Evolutionary conservation across 1,284 basidiomycete species (phyloP), one percentile per base, ranked within the genome.

Genomic region (Boletellus deceptivus): DNA sequence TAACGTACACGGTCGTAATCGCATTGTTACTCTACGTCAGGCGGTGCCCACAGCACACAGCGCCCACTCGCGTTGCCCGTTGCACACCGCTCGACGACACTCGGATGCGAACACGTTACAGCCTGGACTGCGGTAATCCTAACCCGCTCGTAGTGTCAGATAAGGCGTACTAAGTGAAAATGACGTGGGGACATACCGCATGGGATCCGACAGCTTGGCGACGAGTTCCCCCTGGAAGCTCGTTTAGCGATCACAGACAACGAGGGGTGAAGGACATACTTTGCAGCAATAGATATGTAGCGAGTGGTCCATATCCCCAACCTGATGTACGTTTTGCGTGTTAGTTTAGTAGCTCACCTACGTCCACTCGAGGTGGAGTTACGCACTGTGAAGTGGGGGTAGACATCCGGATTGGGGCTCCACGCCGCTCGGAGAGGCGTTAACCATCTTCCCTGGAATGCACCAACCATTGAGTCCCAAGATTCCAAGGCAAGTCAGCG

Each of bases 71-170:
- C 89, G 59, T 89, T 91, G 34, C 88, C 89, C 48, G 79, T 89
- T 2, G 76, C 88, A 27, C 77, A 84, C 20, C 89, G 76, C 59
- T 88, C 87, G 4, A 86, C 74, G 20, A 89, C 71, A 51, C 65
- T 83, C 0, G 89, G 89, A 65, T 91, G 89, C n/a, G 86, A 89
- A 59, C 84, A 86, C 9, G 89, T 89, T n/a, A 91, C 89, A 18
- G 89, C 88, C 69, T 91, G 89, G 2, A 85, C 83, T 0, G 89
- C 89, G 20, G 84, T 79, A 50, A 91, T 83, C 57, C 86, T 90
- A 53, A 44, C 46, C n/a, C 36, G 40, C n/a, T 25, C 6, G 48
- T 45, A 20, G 46, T 43, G 53, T 36, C 56, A 43, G 24, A 14
- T 22, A 44, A 17, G 29, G 35, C 9, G 45, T 31, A 11, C 43